These are phyloP conservation scores for Paraphysoderma sedebokerense DNA, from an alignment of 371 early-diverging fungal species.

Conservation along the genomic window DNA sequence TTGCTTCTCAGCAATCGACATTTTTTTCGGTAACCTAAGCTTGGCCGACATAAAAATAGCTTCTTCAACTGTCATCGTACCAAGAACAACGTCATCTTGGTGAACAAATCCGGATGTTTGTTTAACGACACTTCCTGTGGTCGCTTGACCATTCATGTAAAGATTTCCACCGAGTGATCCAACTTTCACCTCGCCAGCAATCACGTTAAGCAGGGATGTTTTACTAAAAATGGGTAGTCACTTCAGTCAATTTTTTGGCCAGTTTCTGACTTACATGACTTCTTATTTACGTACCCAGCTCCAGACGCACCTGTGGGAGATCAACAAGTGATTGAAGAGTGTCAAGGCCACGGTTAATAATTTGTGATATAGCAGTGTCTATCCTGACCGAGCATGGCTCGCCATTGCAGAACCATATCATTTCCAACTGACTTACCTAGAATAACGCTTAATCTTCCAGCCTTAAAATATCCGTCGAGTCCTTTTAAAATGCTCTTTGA, in stretches of 20 bases:
- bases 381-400: no score
- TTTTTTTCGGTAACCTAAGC: constrained; percentile 52
- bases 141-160: constrained; percentile 39
- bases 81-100: constrained; percentile 70
- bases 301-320: no score
- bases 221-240: no score
- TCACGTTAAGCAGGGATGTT: constrained; percentile 46
- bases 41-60: constrained; percentile 59
- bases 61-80: constrained; percentile 66
- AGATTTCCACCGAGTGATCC: constrained; percentile 41
- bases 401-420: no score
- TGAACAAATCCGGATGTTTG: constrained; percentile 58
- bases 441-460: constrained; percentile 28
- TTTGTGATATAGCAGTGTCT: no score
- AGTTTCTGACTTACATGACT: no score
- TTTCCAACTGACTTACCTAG: constrained; percentile 57
- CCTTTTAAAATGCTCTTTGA: constrained; percentile 7
- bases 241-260: no score
- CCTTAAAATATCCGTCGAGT: constrained; percentile 13
- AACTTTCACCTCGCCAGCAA: constrained; percentile 39
- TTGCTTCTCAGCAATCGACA: constrained; percentile 32
- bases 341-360: no score
- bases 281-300: no score
- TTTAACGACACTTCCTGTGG: constrained; percentile 28
- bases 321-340: no score